Percentiles rank a stretch among this genome's conserved stretches.
Conservation (phyloP, 2,329 filamentous ascomycete genomes). For the Leptographium wingfieldii region DNA sequence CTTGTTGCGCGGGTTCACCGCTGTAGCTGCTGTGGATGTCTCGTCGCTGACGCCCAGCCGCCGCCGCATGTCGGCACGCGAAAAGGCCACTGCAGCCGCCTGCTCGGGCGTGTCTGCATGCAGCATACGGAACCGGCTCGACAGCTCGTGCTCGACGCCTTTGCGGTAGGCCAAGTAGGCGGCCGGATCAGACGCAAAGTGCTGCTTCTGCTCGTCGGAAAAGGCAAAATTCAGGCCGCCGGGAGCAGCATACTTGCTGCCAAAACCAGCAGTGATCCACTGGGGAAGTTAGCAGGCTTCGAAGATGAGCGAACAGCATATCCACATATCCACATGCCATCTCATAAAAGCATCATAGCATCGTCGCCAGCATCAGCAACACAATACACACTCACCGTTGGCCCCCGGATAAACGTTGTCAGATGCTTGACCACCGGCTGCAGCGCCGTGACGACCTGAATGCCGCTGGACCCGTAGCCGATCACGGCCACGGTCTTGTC, state of each 20-base stretch:
- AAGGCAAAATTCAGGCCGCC: conserved; percentile 13
- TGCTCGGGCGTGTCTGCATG: conserved; percentile 10
- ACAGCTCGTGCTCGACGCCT: conserved; percentile 12
- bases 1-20: not conserved
- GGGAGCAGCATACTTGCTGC: conserved; percentile 38
- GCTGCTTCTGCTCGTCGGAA: conserved; percentile 5
- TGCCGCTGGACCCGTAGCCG: conserved; percentile 8
- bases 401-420: conserved; percentile 4
- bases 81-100: not conserved
- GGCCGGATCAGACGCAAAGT: conserved; percentile 10
- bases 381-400: conserved; percentile 24
- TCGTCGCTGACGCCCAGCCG: conserved; percentile 7
- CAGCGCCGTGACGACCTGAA: conserved; percentile 19
- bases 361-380: conserved; percentile 12
- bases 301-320: too few relatives aligned
- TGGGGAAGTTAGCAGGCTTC: not conserved
- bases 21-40: not conserved
- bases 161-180: conserved; percentile 8
- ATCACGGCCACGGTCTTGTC: conserved; percentile 10
- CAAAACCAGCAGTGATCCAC: conserved; percentile 54
- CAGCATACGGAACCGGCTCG: conserved; percentile 8
- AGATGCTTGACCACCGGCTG: conserved; percentile 22
- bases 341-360: too few relatives aligned
- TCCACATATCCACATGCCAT: too few relatives aligned
- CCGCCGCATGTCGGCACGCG: conserved; percentile 7